Conservation (phyloP, 1,139 yeast genomes). For the Tardiomyces depauwii region DNA sequence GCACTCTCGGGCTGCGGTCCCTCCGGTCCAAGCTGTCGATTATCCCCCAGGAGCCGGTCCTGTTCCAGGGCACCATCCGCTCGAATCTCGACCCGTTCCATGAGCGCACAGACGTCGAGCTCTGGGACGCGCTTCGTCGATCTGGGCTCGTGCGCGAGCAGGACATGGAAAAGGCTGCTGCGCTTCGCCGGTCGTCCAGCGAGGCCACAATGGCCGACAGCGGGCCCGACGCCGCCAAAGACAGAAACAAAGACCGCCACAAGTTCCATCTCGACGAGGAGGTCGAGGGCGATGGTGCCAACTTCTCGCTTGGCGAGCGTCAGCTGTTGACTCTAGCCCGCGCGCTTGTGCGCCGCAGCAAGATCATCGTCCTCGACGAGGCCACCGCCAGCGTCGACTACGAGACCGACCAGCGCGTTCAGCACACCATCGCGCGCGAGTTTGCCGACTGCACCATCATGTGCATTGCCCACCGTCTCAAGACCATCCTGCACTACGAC, state of each 20-base stretch:
- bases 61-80: conserved; percentile 59
- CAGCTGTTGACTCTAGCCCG: conserved; percentile 68
- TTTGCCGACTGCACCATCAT: conserved; percentile 57
- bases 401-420: conserved; percentile 64
- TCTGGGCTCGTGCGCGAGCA: conserved; percentile 44
- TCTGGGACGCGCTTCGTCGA: conserved; percentile 51
- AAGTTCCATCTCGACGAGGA: conserved; percentile 56
- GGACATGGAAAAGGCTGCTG: conserved; percentile 22
- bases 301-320: conserved; percentile 69
- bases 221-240: conserved; percentile 13
- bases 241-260: conserved; percentile 24
- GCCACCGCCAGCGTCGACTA: conserved; percentile 83
- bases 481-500: conserved; percentile 57
- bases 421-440: conserved; percentile 48
- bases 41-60: conserved; percentile 72
- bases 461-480: conserved; percentile 71
- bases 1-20: conserved; percentile 43
- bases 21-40: conserved; percentile 53
- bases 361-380: conserved; percentile 62
- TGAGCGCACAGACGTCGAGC: conserved; percentile 36
- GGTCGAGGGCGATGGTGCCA: conserved; percentile 65
- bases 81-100: conserved; percentile 60
- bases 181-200: neutral
- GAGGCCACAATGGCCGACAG: neutral
- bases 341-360: conserved; percentile 60